Conservation (phyloP, 495 filamentous ascomycete species). For the Parathielavia appendiculata region DNA sequence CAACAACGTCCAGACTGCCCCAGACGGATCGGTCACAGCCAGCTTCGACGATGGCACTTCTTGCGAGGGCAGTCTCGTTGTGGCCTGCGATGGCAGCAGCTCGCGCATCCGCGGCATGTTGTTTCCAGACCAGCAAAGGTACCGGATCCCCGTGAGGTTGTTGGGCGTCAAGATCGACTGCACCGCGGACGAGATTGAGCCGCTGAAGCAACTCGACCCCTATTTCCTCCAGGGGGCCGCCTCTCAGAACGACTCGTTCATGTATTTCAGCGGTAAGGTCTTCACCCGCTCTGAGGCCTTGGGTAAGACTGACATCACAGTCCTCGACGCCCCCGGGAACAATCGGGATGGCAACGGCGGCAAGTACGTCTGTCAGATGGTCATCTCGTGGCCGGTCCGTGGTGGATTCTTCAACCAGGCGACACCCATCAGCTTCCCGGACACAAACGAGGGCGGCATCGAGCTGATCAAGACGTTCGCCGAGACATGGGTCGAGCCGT, state of each 20-base stretch:
- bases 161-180: conserved; percentile 31
- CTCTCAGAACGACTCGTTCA: conserved; percentile 50
- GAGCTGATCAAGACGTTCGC: conserved; percentile 50
- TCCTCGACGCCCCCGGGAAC: conserved; percentile 34
- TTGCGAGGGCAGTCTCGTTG: conserved; percentile 25
- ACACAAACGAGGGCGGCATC: conserved; percentile 38
- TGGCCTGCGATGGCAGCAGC: conserved; percentile 32
- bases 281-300: neutral
- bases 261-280: conserved; percentile 32
- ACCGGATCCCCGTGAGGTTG: conserved; percentile 28
- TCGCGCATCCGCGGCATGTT: conserved; percentile 26
- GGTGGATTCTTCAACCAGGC: conserved; percentile 23
- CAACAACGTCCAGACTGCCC: conserved; percentile 13
- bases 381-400: conserved; percentile 48
- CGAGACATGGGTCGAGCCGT: conserved; percentile 52
- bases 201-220: conserved; percentile 45
- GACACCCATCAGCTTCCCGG: conserved; percentile 36
- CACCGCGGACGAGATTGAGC: conserved; percentile 29
- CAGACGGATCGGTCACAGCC: conserved; percentile 22
- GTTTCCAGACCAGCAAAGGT: conserved; percentile 22
- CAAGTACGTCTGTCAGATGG: conserved; percentile 43
- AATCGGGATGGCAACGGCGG: neutral
- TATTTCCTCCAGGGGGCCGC: conserved; percentile 58
- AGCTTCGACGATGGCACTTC: conserved; percentile 31
- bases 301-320: conserved; percentile 15